Base-by-base conservation (phyloP, 2,329 filamentous ascomycete genomes). In the Fusarium stilboides region DNA sequence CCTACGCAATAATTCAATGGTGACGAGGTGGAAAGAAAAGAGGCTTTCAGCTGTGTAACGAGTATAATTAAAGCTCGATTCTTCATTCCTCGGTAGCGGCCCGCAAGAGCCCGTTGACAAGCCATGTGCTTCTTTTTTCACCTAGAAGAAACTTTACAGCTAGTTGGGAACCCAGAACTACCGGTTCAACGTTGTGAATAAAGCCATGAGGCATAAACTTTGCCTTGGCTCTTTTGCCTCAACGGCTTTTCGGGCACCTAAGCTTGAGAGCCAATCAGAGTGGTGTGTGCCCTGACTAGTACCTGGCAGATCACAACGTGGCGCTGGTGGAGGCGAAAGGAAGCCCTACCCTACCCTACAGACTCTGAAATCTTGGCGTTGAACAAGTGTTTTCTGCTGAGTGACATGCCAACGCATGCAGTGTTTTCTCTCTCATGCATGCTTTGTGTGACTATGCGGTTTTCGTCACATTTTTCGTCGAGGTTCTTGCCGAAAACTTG, bases 221-320 rank as follows among this genome's bases (percentile, higher is more conserved):
- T 65, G 26, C n/a, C 43, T 55, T 56, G 51, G 39, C 45, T 46
- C 44, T 57, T 60, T 53, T 53, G 50, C 55, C 60, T 57, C 61
- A 65, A 65, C 61, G 54, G 62, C 28, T 50, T 58, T 31, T 26
- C 39, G 39, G 46, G 62, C 45, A 61, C 62, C 55, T 55, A 39
- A 13, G 19, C 6, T 8, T 13, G 9, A 6, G 15, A 19, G n/a
- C 69, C 69, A 71, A 71, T 73, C 57, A 66, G 28, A 55, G n/a
- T 10, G 3, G 4, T 5, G 2, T 4, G 14, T 42, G 51, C 70
- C 70, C 65, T 69, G 68, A 64, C 49, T 71, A 65, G 68, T 56
- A 36, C 64, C 70, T 72, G 70, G 57, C 70, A 71, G 50, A 62
- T 62, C 62, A 57, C 52, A 68, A 69, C 70, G 70, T 72, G 70